These are phyloP conservation scores for Forsythia suspensa DNA, from an alignment of 257 asterid genomes.

Conservation along the genomic window DNA sequence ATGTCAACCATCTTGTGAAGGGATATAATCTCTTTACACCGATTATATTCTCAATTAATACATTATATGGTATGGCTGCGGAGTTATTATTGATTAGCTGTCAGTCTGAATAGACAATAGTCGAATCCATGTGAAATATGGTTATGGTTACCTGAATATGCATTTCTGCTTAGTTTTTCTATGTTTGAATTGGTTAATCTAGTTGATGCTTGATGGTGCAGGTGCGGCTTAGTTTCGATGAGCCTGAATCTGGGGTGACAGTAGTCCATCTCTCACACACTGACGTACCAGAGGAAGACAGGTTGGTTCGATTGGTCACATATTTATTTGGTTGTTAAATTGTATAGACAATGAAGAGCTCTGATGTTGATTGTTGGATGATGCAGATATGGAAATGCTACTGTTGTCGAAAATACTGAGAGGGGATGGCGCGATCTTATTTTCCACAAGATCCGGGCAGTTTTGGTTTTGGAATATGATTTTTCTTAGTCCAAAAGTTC, in stretches of 20 bases:
- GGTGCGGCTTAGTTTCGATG: constrained; percentile 84
- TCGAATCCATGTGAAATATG: neutral
- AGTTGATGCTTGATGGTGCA: constrained; percentile 24
- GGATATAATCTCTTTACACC: neutral
- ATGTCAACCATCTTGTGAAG: neutral
- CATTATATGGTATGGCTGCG: neutral
- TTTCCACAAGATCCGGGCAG: constrained; percentile 73
- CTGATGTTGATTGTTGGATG: constrained; percentile 1
- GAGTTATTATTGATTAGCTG: neutral
- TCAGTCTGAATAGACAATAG: neutral
- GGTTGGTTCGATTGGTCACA: constrained; percentile 44
- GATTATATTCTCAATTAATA: neutral
- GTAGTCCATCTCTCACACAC: constrained; percentile 70
- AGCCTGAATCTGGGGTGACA: constrained; percentile 86
- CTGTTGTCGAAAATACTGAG: constrained; percentile 95
- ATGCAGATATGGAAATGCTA: constrained; percentile 80
- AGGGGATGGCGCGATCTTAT: constrained; percentile 96
- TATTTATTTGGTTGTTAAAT: neutral
- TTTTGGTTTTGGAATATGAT: constrained; percentile 61
- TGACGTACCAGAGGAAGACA: constrained; percentile 93
- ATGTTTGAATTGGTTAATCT: neutral
- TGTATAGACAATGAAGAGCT: neutral
- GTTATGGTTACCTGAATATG: neutral
- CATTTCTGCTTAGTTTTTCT: neutral
- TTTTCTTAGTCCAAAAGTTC: neutral